Base-by-base conservation (phyloP, 352 stramenopile genomes). In the Globisporangium middletonii region DNA sequence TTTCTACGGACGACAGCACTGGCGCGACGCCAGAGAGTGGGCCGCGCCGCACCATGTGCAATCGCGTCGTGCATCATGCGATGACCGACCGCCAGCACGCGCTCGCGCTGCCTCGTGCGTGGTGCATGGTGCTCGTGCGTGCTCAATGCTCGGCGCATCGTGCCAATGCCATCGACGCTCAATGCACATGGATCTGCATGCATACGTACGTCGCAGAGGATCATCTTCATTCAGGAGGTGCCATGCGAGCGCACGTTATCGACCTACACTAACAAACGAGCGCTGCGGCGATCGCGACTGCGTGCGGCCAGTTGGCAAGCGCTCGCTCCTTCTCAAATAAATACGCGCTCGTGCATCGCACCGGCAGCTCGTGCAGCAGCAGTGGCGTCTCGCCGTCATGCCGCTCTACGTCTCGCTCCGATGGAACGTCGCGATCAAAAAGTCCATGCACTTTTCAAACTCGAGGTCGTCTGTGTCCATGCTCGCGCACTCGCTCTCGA, bases 401-500 rank as follows among this genome's bases (percentile, higher is more conserved):
- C 8, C 6, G 38, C 54, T 60, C 43, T 69, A 81, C 4, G 59
- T 58, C 45, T 85, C 75, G 59, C 50, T 55, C n/a, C 71, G 72
- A 57, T 85, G 75, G 66, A 86, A 77, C 8, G 78, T 84, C 60
- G 83, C 77, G 68, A 89, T 89, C 48, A 89, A 67, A 55, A 89
- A 89, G 62, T 89, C 79, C 64, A 89, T 89, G 59, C 77, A 89
- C 59, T 88, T 86, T 60, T 87, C 79, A 54, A 89, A 89, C 62
- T 84, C 77, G 33, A 89, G 71, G 56, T 89, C 79, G 57, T 69
- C 72, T 13, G 68, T 70, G 56, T 88, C 76, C 59, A 68, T 75
- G 16, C 61, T 60, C 43, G 72, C 56, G 44, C 46, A 60, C 13
- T 64, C 59, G 16, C 57, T 60, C 50, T 85, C 75, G 27, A 85